phyloP scores from a whole-genome alignment of 805 yeast species.

The Sugiyamaella valdiviana region DNA sequence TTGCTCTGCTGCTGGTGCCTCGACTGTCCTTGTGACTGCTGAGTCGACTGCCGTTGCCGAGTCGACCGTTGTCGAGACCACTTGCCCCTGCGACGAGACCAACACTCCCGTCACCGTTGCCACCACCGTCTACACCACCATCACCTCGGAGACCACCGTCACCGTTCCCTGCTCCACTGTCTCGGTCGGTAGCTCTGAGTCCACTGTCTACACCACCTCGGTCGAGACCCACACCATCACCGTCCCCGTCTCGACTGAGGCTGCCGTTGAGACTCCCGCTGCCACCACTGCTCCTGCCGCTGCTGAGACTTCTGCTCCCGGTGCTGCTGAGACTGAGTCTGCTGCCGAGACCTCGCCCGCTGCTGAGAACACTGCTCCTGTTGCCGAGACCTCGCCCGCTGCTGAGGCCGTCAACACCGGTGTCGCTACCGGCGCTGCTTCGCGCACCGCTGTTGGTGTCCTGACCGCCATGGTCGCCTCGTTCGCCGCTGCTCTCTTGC shows the following conservation, averaged over 20 bases:
- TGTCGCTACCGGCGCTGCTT: constrained; percentile 3
- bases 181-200: background rate
- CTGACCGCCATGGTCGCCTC: constrained; percentile 9
- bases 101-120: background rate
- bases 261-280: constrained; percentile 4
- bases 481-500: constrained; percentile 6
- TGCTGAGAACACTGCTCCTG: background rate
- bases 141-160: background rate
- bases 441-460: constrained; percentile 16
- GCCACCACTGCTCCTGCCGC: constrained; percentile 62
- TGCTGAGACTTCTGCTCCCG: constrained; percentile 15
- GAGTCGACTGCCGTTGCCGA: background rate
- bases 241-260: constrained; percentile 7
- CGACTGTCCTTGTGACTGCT: background rate
- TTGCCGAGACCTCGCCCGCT: constrained; percentile 3
- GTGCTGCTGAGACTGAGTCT: background rate
- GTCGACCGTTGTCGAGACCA: background rate
- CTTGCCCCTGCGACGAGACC: background rate
- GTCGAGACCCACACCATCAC: constrained; percentile 6
- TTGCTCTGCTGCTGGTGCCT: background rate
- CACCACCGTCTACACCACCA: constrained; percentile 1
- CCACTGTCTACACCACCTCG: constrained; percentile 7
- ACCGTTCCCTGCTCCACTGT: constrained; percentile 2
- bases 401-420: constrained; percentile 9
- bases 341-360: constrained; percentile 25